A percentile compares a stretch with the other conserved stretches of the same genome.
These are phyloP conservation scores for Alnus rubra DNA, from an alignment of 306 rosid species.

Conservation along the genomic window DNA sequence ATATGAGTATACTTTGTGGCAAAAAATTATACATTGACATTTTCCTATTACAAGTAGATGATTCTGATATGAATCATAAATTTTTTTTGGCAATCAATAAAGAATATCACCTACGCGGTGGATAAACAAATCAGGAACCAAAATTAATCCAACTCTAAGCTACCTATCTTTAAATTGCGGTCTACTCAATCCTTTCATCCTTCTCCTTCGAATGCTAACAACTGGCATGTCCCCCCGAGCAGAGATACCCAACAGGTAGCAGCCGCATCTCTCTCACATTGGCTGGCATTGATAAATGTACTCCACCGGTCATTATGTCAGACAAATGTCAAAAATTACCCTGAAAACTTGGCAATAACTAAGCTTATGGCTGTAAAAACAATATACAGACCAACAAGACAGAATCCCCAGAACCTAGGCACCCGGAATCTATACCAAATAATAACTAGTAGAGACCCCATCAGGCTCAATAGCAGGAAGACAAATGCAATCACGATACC, in stretches of 20 bases:
- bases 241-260: neutral
- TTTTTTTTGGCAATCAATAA: neutral
- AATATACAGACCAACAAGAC: conserved; percentile 79
- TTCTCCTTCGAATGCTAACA: conserved; percentile 1
- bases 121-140: neutral
- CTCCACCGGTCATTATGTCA: neutral
- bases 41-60: neutral
- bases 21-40: neutral
- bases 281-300: neutral
- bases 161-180: neutral
- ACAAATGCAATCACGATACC: conserved; percentile 89
- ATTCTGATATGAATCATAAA: neutral
- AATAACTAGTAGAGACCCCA: conserved; percentile 91
- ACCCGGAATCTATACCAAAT: conserved; percentile 94
- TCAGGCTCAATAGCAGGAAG: conserved; percentile 82
- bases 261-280: neutral
- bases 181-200: neutral
- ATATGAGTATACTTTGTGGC: neutral
- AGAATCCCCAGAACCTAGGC: conserved; percentile 94
- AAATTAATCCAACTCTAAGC: neutral
- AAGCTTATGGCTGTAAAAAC: conserved; percentile 72
- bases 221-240: neutral
- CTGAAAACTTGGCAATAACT: conserved; percentile 66
- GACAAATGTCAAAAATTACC: conserved; percentile 33
- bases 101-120: neutral